These are phyloP conservation scores for Lachancea sp. DNA, from an alignment of 805 yeast species.

Conservation along the genomic window DNA sequence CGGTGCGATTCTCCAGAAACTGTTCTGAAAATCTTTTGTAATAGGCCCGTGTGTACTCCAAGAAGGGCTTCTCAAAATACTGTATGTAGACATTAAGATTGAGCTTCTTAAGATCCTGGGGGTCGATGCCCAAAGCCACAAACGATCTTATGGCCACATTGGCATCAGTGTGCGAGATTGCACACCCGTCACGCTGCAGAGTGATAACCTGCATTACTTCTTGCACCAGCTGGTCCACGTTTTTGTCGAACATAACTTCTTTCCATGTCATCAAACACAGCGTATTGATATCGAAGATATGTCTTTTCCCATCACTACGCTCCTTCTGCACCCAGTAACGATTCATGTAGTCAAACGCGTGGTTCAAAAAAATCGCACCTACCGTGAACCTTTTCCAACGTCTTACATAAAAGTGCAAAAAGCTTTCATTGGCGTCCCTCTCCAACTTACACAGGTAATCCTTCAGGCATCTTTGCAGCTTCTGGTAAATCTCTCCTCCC, in stretches of 20 bases:
- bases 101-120: slow-evolving; percentile 79
- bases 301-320: slow-evolving; percentile 85
- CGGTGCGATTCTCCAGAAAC: slow-evolving; percentile 66
- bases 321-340: slow-evolving; percentile 97
- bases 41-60: slow-evolving; percentile 54
- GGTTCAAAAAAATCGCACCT: slow-evolving; percentile 87
- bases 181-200: slow-evolving; percentile 71
- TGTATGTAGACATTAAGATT: slow-evolving; percentile 76
- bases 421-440: slow-evolving; percentile 54
- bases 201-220: slow-evolving; percentile 75
- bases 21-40: slow-evolving; percentile 54
- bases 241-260: slow-evolving; percentile 65
- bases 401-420: slow-evolving; percentile 75
- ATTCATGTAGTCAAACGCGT: slow-evolving; percentile 91
- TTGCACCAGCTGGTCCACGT: slow-evolving; percentile 51
- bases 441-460: slow-evolving; percentile 48
- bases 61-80: slow-evolving; percentile 70
- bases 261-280: slow-evolving; percentile 86
- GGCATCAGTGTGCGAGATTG: slow-evolving; percentile 58
- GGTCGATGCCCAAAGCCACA: slow-evolving; percentile 85
- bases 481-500: slow-evolving; percentile 83
- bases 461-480: slow-evolving; percentile 59
- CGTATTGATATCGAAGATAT: slow-evolving; percentile 86
- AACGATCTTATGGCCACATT: slow-evolving; percentile 77
- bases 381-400: slow-evolving; percentile 85